These are phyloP conservation scores for Alternaria sp. DNA, from an alignment of 2,329 filamentous ascomycete genomes.

Conservation along the genomic window DNA sequence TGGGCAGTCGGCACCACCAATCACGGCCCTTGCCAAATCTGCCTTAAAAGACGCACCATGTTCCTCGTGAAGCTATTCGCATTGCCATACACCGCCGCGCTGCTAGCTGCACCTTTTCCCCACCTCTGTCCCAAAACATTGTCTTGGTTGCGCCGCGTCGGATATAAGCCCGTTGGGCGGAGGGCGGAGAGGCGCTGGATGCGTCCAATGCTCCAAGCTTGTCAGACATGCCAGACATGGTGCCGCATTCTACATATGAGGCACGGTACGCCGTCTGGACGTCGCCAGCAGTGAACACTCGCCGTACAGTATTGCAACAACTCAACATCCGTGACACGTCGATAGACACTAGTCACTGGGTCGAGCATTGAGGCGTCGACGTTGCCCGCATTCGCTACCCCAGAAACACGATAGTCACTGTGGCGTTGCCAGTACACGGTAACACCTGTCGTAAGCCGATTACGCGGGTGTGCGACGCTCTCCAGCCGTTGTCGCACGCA, in stretches of 20 bases:
- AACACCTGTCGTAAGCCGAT: not conserved
- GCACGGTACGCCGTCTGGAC: not conserved
- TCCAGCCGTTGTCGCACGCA: not conserved
- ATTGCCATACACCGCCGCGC: constrained; percentile 10
- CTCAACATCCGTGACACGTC: not conserved
- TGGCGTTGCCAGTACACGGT: constrained; percentile 1
- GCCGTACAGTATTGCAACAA: not conserved
- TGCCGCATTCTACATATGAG: not conserved
- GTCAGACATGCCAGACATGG: not conserved
- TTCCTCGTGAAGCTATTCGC: constrained; percentile 4
- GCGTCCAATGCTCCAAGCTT: not conserved
- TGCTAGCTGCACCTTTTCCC: not conserved
- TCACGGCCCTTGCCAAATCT: constrained; percentile 1
- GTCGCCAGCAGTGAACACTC: not conserved
- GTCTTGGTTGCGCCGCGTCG: not conserved
- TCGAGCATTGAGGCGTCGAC: not conserved
- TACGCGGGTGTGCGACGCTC: not conserved
- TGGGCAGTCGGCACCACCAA: constrained; percentile 1
- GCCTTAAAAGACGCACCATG: constrained; percentile 5
- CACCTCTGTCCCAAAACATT: not conserved
- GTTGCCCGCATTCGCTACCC: not conserved
- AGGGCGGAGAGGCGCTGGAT: not conserved
- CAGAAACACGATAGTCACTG: not conserved
- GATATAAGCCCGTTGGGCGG: not conserved
- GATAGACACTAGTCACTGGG: not conserved